These are phyloP conservation scores for Pythium myriotylum DNA, from an alignment of 352 stramenopile genomes.

Conservation along the genomic window DNA sequence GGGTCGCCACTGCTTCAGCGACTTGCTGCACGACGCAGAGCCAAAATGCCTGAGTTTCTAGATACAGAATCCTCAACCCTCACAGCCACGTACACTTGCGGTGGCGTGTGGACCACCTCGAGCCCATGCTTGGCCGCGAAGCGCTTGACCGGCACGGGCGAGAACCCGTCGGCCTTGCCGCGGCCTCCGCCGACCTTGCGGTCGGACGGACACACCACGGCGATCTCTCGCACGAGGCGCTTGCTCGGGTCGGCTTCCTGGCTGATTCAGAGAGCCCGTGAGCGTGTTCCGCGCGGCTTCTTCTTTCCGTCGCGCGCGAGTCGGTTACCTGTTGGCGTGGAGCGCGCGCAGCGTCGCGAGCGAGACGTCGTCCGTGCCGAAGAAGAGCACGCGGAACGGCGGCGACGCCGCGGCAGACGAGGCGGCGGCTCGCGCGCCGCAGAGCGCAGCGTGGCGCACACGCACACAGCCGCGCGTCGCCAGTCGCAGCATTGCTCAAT, in stretches of 20 bases:
- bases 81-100: slow-evolving; percentile 64
- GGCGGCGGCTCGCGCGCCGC: slow-evolving; percentile 3
- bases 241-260: slow-evolving; percentile 24
- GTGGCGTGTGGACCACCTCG: slow-evolving; percentile 62
- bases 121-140: slow-evolving; percentile 69
- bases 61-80: too few relatives aligned
- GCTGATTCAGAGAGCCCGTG: too few relatives aligned
- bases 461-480: neutral
- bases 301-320: too few relatives aligned
- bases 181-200: slow-evolving; percentile 72
- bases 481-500: too few relatives aligned
- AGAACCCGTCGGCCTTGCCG: slow-evolving; percentile 46
- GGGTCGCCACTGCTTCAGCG: slow-evolving; percentile 67
- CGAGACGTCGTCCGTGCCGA: slow-evolving; percentile 85
- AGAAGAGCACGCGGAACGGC: slow-evolving; percentile 75
- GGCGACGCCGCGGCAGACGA: neutral
- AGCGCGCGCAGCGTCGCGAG: slow-evolving; percentile 72
- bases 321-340: slow-evolving; percentile 73
- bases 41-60: too few relatives aligned
- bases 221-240: slow-evolving; percentile 52
- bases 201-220: slow-evolving; percentile 82
- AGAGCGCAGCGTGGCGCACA: neutral
- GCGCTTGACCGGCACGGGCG: slow-evolving; percentile 72
- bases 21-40: slow-evolving; percentile 44
- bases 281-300: too few relatives aligned